Conservation (phyloP, 2,329 filamentous ascomycete species). For the Ampelomyces quisqualis region DNA sequence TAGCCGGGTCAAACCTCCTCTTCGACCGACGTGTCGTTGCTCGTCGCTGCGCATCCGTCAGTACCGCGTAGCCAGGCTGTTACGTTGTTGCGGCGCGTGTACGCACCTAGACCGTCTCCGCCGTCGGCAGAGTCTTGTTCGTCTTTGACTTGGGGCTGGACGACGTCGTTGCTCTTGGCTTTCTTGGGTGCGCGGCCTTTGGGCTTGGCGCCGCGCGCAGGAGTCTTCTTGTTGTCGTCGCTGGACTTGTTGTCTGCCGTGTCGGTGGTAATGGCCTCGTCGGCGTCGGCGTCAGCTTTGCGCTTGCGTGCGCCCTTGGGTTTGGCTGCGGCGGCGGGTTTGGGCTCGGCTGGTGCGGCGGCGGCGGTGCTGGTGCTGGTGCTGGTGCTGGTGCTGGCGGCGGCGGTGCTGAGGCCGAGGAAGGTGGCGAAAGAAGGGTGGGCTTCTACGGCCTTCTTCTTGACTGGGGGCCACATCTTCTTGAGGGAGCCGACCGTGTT, state of each 20-base stretch:
- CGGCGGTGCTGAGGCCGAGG: constrained; percentile 10
- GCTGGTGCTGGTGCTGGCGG: constrained; percentile 3
- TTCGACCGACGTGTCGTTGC: too few relatives aligned
- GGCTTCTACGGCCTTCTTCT: constrained; percentile 32
- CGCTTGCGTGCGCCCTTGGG: constrained; percentile 21
- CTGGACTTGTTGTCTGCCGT: constrained; percentile 5
- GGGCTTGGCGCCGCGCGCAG: constrained; percentile 8
- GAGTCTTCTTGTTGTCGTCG: constrained; percentile 10
- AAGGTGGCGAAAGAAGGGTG: constrained; percentile 28
- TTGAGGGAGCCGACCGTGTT: constrained; percentile 35
- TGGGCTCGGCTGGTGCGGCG: constrained; percentile 7
- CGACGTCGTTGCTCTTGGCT: constrained; percentile 20
- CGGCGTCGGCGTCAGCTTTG: constrained; percentile 18
- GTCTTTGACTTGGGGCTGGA: constrained; percentile 7
- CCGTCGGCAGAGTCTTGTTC: constrained; percentile 16
- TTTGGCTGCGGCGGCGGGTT: constrained; percentile 7
- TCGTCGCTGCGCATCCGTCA: constrained; percentile 16
- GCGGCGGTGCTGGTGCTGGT: constrained; percentile 2
- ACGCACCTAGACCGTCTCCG: constrained; percentile 23
- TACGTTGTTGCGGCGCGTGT: constrained; percentile 6
- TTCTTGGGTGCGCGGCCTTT: constrained; percentile 18
- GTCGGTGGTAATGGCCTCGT: constrained; percentile 10
- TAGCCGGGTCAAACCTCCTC: too few relatives aligned
- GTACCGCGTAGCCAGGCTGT: constrained; percentile 11
- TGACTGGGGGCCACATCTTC: constrained; percentile 39